A percentile compares a stretch with the other conserved stretches of the same genome.
phyloP scores from a whole-genome alignment of 106 monocot species.

The Acorus gramineus region DNA sequence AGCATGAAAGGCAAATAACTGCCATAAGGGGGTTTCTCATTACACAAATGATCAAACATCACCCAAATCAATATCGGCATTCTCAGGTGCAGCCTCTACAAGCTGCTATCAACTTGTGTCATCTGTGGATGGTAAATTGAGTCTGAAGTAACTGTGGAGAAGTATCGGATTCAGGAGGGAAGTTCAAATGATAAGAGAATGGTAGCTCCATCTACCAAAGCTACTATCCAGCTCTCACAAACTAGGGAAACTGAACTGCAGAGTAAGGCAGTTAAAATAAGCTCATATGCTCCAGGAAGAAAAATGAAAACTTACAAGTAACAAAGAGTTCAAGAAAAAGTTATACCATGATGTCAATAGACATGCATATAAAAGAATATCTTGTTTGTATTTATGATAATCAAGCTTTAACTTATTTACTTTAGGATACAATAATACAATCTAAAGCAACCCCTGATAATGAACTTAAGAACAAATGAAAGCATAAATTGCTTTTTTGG shows the following conservation, averaged over 20 bases:
- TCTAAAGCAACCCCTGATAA: too few species aligned
- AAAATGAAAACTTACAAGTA: too few species aligned
- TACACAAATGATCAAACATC: constrained; percentile 34
- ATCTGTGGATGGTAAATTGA: constrained; percentile 15
- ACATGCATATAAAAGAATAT: too few species aligned
- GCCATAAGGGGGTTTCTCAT: constrained; percentile 17
- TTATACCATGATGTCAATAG: too few species aligned
- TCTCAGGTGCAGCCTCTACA: constrained; percentile 13
- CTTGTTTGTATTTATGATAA: too few species aligned
- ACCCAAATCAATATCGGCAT: constrained; percentile 34
- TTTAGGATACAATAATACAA: too few species aligned
- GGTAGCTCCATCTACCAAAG: constrained; percentile 19
- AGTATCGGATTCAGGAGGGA: not conserved
- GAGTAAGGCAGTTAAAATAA: too few species aligned
- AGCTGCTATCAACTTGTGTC: constrained; percentile 16
- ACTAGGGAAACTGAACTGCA: constrained; percentile 7
- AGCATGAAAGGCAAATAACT: constrained; percentile 6
- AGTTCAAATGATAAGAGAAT: not conserved
- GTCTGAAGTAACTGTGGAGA: not conserved
- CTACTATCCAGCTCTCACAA: not conserved
- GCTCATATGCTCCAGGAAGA: too few species aligned
- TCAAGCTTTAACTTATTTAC: too few species aligned
- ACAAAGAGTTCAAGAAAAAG: too few species aligned
- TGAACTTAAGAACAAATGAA: too few species aligned
- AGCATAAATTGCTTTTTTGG: too few species aligned